These are phyloP conservation scores for Tuber aestivum DNA, from an alignment of 495 filamentous ascomycete genomes.

Conservation along the genomic window DNA sequence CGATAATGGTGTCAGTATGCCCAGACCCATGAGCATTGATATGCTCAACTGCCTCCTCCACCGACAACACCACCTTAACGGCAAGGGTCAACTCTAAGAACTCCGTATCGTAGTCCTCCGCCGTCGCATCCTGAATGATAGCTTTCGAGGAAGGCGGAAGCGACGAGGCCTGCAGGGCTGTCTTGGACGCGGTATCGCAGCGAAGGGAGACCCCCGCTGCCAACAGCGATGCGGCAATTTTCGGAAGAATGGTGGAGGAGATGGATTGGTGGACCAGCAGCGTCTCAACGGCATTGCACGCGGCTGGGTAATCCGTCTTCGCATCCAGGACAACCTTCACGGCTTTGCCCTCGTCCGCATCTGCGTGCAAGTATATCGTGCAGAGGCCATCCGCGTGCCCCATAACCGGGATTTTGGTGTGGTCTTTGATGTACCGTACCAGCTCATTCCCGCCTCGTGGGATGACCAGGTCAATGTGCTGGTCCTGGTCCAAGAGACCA, in stretches of 20 bases:
- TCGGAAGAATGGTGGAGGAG: conserved; percentile 62
- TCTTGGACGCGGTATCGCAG: conserved; percentile 65
- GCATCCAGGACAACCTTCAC: conserved; percentile 79
- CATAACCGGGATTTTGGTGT: conserved; percentile 90
- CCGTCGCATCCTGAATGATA: conserved; percentile 58
- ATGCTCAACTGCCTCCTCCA: conserved; percentile 71
- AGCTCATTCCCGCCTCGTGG: conserved; percentile 90
- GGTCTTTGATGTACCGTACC: conserved; percentile 79
- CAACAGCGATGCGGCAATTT: conserved; percentile 64
- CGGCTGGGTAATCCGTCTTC: conserved; percentile 91
- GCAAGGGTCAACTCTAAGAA: conserved; percentile 81
- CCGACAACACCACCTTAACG: conserved; percentile 64
- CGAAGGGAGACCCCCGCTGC: conserved; percentile 73
- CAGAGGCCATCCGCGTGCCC: conserved; percentile 96
- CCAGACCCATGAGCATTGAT: conserved; percentile 90
- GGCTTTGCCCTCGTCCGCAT: conserved; percentile 66
- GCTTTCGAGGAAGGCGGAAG: conserved; percentile 44
- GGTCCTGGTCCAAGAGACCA: conserved; percentile 73
- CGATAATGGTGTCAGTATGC: conserved; percentile 90
- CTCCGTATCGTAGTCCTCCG: conserved; percentile 76
- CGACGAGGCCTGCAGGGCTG: conserved; percentile 50
- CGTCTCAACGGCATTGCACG: conserved; percentile 88
- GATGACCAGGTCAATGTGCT: conserved; percentile 89
- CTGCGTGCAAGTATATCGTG: conserved; percentile 75
- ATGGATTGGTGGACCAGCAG: conserved; percentile 73